A percentile compares a stretch with the other conserved stretches of the same genome.
Conservation (phyloP, 306 rosid species). For the Gastrolobium villosum region DNA sequence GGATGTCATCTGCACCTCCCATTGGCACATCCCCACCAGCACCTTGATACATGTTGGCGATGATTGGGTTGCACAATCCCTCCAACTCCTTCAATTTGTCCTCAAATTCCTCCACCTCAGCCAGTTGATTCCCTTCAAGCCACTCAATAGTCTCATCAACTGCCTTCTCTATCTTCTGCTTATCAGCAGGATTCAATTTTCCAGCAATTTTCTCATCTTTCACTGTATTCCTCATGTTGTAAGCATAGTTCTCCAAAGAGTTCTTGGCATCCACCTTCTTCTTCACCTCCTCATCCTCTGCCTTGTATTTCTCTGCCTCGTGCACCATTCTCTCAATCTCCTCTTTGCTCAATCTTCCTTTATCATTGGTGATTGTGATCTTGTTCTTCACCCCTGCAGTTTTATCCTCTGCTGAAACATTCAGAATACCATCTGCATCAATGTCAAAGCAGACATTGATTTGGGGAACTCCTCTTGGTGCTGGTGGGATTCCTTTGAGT, state of each 20-base stretch:
- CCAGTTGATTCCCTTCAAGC: conserved; percentile 63
- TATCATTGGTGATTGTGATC: conserved; percentile 59
- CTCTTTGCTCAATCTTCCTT: conserved; percentile 60
- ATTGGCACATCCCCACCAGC: conserved; percentile 58
- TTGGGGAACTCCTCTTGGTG: conserved; percentile 64
- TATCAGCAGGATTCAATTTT: conserved; percentile 49
- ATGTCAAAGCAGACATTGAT: conserved; percentile 67
- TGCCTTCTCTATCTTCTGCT: conserved; percentile 63
- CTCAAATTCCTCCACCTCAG: conserved; percentile 64
- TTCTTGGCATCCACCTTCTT: conserved; percentile 63
- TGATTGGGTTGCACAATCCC: conserved; percentile 63
- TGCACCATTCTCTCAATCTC: conserved; percentile 63
- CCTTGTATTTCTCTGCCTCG: conserved; percentile 57
- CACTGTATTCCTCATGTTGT: conserved; percentile 57
- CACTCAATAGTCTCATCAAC: conserved; percentile 59
- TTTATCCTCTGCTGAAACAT: conserved; percentile 61
- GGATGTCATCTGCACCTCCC: conserved; percentile 53
- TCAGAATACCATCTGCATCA: conserved; percentile 59
- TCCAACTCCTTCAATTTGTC: conserved; percentile 64
- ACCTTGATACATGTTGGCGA: conserved; percentile 61
- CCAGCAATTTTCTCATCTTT: conserved; percentile 56
- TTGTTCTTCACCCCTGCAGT: conserved; percentile 70
- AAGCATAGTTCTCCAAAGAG: conserved; percentile 53
- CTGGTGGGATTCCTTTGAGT: conserved; percentile 60
- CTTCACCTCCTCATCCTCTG: conserved; percentile 64